Conservation (phyloP, 345 rosid genomes). For the Eucalyptus sideroxylon region DNA sequence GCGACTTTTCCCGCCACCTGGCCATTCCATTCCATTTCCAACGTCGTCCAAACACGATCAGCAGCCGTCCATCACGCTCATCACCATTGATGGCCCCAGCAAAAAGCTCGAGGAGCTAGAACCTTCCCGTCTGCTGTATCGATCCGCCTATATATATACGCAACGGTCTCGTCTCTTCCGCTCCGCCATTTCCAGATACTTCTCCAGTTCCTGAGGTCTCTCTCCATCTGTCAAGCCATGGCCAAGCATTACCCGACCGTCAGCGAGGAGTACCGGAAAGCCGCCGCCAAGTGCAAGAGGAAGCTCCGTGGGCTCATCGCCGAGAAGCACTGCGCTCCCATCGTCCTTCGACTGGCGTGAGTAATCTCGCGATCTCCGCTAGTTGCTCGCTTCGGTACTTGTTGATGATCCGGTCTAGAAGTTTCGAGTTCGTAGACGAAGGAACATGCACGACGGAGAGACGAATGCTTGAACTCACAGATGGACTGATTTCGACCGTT, state of each 20-base stretch:
- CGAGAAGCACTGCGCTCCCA: slow-evolving; percentile 82
- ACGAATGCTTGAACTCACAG: neutral
- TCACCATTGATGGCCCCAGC: neutral
- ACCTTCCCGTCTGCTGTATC: neutral
- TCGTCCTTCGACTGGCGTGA: slow-evolving; percentile 78
- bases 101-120: neutral
- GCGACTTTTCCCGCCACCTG: neutral
- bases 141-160: neutral
- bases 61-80: neutral
- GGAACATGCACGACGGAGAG: no score
- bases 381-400: neutral
- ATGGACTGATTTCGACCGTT: neutral
- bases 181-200: neutral
- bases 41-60: neutral
- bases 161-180: neutral
- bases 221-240: neutral
- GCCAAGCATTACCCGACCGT: slow-evolving; percentile 59
- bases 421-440: neutral
- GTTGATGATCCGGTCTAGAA: neutral
- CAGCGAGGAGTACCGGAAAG: slow-evolving; percentile 62
- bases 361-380: neutral
- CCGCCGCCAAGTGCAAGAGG: slow-evolving; percentile 51
- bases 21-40: neutral
- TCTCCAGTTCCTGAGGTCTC: neutral
- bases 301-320: slow-evolving; percentile 78